phyloP scores from a whole-genome alignment of 768 basidiomycete species.

The Suillus sp. region DNA sequence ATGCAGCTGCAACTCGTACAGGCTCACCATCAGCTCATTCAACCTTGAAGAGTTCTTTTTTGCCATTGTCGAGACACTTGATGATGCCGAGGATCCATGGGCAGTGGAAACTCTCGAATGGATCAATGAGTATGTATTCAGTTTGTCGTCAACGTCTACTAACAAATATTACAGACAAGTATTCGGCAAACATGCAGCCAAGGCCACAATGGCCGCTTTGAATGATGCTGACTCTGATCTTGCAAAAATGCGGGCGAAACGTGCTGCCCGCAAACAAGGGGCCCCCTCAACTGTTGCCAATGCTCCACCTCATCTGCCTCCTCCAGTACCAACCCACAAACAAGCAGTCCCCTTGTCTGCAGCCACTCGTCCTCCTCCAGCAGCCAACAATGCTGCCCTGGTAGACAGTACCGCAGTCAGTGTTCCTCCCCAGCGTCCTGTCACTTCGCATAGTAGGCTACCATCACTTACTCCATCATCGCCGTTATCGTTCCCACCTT shows the following conservation, averaged over 20 bases:
- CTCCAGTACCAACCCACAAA: too few species aligned
- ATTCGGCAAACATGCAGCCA: neutral
- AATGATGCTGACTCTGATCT: neutral
- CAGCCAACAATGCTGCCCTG: too few species aligned
- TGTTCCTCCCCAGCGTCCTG: neutral
- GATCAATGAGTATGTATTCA: neutral
- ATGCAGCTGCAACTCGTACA: neutral
- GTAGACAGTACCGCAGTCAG: too few species aligned
- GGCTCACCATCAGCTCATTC: neutral
- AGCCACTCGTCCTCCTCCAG: too few species aligned
- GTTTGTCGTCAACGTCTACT: neutral
- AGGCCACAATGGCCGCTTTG: neutral
- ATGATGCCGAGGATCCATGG: neutral
- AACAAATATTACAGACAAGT: neutral
- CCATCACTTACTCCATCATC: neutral
- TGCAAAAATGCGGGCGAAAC: neutral
- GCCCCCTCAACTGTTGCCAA: neutral
- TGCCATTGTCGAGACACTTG: neutral
- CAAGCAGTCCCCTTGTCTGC: too few species aligned
- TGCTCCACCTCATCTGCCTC: too few species aligned
- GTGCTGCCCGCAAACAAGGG: neutral
- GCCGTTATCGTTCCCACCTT: too few species aligned
- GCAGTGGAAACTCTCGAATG: neutral
- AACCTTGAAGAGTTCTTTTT: slow-evolving; percentile 3
- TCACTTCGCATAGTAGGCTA: neutral